Base-by-base conservation (phyloP, 192 early-diverging fungal genomes). In the Coemansia sp. region DNA sequence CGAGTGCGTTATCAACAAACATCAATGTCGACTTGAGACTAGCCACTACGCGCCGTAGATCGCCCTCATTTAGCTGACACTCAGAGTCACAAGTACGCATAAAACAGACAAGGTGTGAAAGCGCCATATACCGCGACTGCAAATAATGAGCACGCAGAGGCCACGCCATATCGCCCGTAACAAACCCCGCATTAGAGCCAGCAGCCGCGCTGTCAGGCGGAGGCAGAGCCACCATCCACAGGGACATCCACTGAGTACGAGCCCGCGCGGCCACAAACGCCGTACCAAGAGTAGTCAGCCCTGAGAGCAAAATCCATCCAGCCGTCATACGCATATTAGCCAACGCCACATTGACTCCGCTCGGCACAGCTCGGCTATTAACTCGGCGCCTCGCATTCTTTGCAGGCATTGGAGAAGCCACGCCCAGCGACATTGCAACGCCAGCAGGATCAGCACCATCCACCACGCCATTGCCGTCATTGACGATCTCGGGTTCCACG, bases 1-100 rank as follows among this genome's bases (percentile, higher is more conserved):
- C 81, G 13, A 84, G 68, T 28, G 81, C 81, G 30, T 84, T 84
- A 13, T 84, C 81, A 30, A 73, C 76, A 63, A 76, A 84, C 67
- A 73, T 33, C 49, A 84, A 28, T 2, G 76, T 49, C 6, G 69
- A 64, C 2, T 71, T 53, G 16, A 84, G n/a, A 23, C 66, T 39
- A 0, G 64, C 37, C 33, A 61, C 66, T 8, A 67, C 21, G 50
- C 32, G 26, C 13, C 37, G 42, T n/a, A 37, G 6, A 8, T 64
- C 68, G 13, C n/a, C 17, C 5, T 46, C 64, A 4, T 37, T 5
- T 44, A 83, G 35, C 3, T 35, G 38, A 16, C 28, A 50, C 42
- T 40, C 59, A 9, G 35, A 9, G 3, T 26, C 32, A 46, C 32
- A 26, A 1, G 32, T 3, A 1, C 62, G 67, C 28, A 74, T 53